phyloP scores from a whole-genome alignment of 805 yeast genomes.

The Candida mattraensis region DNA sequence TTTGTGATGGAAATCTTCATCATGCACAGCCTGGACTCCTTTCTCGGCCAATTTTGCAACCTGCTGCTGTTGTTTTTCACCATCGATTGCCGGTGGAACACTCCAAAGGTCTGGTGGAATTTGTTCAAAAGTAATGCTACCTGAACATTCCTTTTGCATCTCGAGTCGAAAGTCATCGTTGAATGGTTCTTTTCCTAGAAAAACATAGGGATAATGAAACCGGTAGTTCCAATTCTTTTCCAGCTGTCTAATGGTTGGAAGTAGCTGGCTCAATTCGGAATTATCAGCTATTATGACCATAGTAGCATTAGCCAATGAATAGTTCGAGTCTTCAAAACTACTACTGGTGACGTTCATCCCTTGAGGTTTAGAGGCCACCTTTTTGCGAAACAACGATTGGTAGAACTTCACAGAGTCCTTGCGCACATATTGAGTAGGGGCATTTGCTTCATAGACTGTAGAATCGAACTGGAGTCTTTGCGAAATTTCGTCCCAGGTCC shows the following conservation, averaged over 20 bases:
- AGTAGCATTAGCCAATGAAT: conserved; percentile 59
- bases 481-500: conserved; percentile 15
- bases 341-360: conserved; percentile 27
- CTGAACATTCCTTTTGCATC: conserved; percentile 38
- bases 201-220: conserved; percentile 71
- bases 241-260: conserved; percentile 51
- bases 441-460: conserved; percentile 11
- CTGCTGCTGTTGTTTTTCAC: conserved; percentile 20
- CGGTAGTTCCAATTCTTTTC: conserved; percentile 62
- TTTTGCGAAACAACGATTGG: conserved; percentile 31
- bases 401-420: conserved; percentile 38
- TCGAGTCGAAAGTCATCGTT: conserved; percentile 49
- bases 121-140: conserved; percentile 22
- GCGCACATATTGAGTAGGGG: conserved; percentile 30
- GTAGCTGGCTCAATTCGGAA: conserved; percentile 48
- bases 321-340: conserved; percentile 11
- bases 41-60: conserved; percentile 30
- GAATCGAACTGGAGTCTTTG: conserved; percentile 13
- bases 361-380: conserved; percentile 46
- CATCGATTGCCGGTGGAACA: conserved; percentile 56
- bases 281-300: conserved; percentile 66
- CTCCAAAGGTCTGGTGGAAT: conserved; percentile 51
- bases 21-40: conserved; percentile 69
- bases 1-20: conserved; percentile 80
- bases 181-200: conserved; percentile 69